phyloP scores from a whole-genome alignment of 257 asterid genomes.

The Solanum boliviense region DNA sequence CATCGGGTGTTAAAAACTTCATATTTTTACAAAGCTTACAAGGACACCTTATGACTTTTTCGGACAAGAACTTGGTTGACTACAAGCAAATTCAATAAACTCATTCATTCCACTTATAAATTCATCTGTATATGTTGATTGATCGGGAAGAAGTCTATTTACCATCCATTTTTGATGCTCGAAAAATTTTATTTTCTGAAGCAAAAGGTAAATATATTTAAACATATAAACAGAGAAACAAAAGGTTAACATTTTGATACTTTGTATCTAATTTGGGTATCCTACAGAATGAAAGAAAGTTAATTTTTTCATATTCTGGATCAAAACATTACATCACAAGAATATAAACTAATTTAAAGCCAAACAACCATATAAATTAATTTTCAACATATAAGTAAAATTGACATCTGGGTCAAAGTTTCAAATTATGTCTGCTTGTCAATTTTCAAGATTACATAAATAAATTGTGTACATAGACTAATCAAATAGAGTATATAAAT shows the following conservation, averaged over 20 bases:
- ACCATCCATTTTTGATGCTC: too few relatives aligned
- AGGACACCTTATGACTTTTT: too few relatives aligned
- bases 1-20: background rate
- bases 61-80: too few relatives aligned
- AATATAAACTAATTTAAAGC: too few relatives aligned
- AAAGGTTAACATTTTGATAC: background rate
- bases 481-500: background rate
- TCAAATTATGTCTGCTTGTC: background rate
- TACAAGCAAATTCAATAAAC: too few relatives aligned
- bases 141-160: too few relatives aligned
- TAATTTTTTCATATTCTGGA: background rate
- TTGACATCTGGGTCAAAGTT: background rate
- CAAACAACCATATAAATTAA: background rate
- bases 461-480: background rate
- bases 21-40: background rate
- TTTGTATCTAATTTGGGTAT: background rate
- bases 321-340: background rate
- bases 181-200: too few relatives aligned
- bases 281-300: background rate
- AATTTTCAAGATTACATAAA: background rate
- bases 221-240: background rate
- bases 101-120: too few relatives aligned
- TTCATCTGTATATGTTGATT: too few relatives aligned
- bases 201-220: too few relatives aligned
- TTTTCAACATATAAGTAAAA: background rate